Conservation (phyloP, 192 early-diverging fungal species). For the Chytriomyces hyalinus region DNA sequence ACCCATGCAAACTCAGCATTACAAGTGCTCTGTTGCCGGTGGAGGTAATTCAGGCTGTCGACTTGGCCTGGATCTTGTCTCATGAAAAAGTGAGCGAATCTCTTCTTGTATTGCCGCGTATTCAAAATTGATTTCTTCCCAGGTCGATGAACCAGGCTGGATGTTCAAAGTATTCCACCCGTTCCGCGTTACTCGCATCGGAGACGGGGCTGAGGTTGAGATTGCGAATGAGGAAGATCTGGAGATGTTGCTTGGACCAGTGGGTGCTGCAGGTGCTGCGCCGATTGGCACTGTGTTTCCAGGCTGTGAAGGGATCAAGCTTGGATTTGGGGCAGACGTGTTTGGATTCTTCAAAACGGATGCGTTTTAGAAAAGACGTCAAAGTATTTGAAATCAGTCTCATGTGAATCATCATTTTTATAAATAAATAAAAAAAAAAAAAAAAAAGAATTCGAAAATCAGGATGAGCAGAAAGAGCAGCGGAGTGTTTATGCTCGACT, state of each 20-base stretch:
- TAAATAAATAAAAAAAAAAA: too few relatives aligned
- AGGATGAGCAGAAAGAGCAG: too few relatives aligned
- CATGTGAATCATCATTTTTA: too few relatives aligned
- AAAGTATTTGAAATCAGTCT: too few relatives aligned
- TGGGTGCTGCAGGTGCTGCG: constrained; percentile 4
- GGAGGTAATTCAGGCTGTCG: constrained; percentile 19
- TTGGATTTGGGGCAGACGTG: constrained; percentile 15
- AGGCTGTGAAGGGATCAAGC: constrained; percentile 25
- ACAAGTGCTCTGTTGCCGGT: constrained; percentile 23
- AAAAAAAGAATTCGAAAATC: too few relatives aligned
- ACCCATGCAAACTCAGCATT: constrained; percentile 15
- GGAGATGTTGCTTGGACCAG: constrained; percentile 5
- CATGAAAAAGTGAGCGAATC: neutral
- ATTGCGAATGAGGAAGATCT: constrained; percentile 19
- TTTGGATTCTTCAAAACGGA: constrained; percentile 37
- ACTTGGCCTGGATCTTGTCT: neutral
- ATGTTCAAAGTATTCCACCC: constrained; percentile 40
- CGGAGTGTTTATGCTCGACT: constrained; percentile 79
- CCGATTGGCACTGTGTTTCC: constrained; percentile 2
- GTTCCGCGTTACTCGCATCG: constrained; percentile 1
- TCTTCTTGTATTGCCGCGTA: neutral
- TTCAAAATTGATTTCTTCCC: neutral
- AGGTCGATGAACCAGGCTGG: constrained; percentile 23
- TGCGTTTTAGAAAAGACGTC: constrained; percentile 11
- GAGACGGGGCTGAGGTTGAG: neutral